Conservation (phyloP, 2,329 filamentous ascomycete genomes). For the Fusarium sp. region DNA sequence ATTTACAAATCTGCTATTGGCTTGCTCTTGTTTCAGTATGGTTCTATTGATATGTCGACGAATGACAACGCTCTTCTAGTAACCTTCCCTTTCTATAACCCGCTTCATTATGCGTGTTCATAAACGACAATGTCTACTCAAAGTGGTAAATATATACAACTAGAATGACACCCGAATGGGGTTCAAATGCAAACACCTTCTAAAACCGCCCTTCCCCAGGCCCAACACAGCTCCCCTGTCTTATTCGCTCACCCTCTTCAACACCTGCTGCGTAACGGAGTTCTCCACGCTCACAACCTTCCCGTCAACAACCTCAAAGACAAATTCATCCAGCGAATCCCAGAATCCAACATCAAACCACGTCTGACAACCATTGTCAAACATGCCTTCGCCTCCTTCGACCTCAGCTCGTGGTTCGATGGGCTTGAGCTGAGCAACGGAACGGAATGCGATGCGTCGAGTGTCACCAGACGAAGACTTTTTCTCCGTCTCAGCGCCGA, state of each 20-base stretch:
- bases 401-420: background rate
- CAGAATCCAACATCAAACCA: slow-evolving; percentile 1
- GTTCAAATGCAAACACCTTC: background rate
- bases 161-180: background rate
- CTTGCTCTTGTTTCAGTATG: accelerated
- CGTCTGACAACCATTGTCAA: background rate
- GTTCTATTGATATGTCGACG: background rate
- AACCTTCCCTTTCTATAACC: background rate
- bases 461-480: background rate
- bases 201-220: background rate
- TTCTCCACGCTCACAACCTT: background rate
- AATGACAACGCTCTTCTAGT: background rate
- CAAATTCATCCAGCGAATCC: background rate
- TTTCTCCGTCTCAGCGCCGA: background rate
- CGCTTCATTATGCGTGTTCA: background rate
- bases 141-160: background rate
- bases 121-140: background rate
- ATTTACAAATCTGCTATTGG: too few species aligned
- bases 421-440: background rate
- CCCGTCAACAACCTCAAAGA: background rate
- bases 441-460: background rate
- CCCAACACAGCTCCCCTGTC: background rate
- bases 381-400: background rate
- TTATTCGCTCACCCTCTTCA: background rate
- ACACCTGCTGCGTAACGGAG: background rate